Percentiles rank a stretch among this genome's conserved stretches.
Conservation (phyloP, 1,284 basidiomycete genomes). For the Salmacisia buchloeana region DNA sequence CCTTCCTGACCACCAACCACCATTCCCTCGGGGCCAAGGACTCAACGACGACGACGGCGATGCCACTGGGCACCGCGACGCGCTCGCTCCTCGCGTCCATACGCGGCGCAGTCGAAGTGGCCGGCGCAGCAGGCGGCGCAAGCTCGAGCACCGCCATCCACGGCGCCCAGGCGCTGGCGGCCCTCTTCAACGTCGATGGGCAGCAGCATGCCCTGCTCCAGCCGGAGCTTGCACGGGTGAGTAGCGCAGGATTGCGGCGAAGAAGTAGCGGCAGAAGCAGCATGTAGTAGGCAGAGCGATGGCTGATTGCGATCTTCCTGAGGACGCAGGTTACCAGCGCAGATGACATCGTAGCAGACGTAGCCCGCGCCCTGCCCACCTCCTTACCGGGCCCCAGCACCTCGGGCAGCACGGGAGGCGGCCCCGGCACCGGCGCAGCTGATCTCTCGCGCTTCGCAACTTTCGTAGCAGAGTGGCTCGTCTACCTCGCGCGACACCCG, state of each 20-base stretch:
- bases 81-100: not conserved
- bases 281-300: not conserved
- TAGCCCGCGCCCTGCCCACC: not conserved
- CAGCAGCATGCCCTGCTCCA: not conserved
- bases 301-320: not conserved
- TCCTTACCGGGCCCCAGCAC: not conserved
- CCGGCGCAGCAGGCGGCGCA: not conserved
- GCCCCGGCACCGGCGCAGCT: no score
- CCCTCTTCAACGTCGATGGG: not conserved
- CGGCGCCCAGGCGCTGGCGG: not conserved
- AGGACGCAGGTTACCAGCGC: not conserved
- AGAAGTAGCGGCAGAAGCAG: not conserved
- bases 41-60: no score
- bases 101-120: not conserved
- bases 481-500: not conserved
- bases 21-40: no score
- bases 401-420: no score
- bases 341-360: not conserved
- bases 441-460: conserved; percentile 3
- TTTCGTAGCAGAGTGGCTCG: conserved; percentile 4
- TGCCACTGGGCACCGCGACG: not conserved
- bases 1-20: no score
- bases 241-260: not conserved
- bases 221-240: not conserved
- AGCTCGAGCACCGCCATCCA: not conserved